A percentile compares a stretch with the other conserved stretches of the same genome.
Conservation (phyloP, 129 eudicot species). For the Glebionis coronaria region DNA sequence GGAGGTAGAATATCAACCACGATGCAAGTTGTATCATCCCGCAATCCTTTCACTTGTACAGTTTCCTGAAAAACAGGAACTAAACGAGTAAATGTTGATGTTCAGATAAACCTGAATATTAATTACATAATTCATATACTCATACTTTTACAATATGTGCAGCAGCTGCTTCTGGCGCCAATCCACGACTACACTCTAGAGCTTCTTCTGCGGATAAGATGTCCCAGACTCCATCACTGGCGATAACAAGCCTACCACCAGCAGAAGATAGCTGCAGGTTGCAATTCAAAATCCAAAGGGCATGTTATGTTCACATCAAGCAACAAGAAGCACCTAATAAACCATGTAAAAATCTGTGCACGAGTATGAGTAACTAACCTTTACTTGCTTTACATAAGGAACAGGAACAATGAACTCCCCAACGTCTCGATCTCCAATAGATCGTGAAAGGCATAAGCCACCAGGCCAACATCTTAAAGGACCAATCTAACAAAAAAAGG, state of each 20-base stretch:
- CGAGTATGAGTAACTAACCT: constrained; percentile 50
- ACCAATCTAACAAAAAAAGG: constrained; percentile 56
- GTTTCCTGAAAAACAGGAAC: constrained; percentile 59
- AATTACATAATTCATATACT: not conserved
- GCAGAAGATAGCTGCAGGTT: constrained; percentile 68
- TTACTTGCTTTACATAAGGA: constrained; percentile 92
- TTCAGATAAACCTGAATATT: not conserved
- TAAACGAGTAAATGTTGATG: constrained; percentile 10
- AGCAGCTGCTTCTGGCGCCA: constrained; percentile 92
- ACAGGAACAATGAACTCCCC: constrained; percentile 95
- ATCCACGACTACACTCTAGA: constrained; percentile 76
- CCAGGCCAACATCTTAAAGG: constrained; percentile 99
- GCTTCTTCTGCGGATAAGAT: constrained; percentile 73
- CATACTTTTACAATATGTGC: constrained; percentile 84
- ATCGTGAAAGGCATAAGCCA: constrained; percentile 94
- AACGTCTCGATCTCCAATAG: constrained; percentile 94
- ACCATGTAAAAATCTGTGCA: constrained; percentile 7
- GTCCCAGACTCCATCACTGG: constrained; percentile 99
- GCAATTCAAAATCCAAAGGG: not conserved
- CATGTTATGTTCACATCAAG: constrained; percentile 5
- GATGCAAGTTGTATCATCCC: constrained; percentile 98
- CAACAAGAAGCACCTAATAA: not conserved
- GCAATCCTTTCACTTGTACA: constrained; percentile 71
- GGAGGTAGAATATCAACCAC: constrained; percentile 78
- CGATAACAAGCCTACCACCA: constrained; percentile 86